Evolutionary conservation across 176 grass and related monocot species (phyloP).

Genomic region (Tillandsia fasciculata): DNA sequence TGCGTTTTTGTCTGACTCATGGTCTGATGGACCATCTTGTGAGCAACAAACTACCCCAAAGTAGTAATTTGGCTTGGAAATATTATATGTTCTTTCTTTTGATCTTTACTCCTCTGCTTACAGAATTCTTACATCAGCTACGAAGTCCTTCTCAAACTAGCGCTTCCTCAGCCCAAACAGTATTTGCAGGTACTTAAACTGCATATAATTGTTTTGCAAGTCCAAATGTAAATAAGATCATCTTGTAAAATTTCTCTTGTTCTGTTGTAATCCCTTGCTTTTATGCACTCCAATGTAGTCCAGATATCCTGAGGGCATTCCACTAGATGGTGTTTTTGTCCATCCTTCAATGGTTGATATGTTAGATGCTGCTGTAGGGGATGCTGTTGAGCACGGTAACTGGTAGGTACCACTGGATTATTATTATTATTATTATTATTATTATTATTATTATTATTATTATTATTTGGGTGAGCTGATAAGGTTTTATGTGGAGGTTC

Average conservation of each 20-base stretch:
- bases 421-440: too few species aligned
- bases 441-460: too few species aligned
- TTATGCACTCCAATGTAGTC: constrained; percentile 27
- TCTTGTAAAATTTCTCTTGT: not conserved
- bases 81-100: constrained; percentile 12
- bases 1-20: too few species aligned
- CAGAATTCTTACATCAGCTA: constrained; percentile 98
- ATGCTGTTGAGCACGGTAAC: constrained; percentile 68
- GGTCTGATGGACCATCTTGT: too few species aligned
- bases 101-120: constrained; percentile 20
- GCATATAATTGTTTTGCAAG: constrained; percentile 1
- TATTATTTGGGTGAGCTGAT: too few species aligned
- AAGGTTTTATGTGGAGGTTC: too few species aligned
- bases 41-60: too few species aligned
- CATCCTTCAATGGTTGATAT: constrained; percentile 85
- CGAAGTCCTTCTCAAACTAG: constrained; percentile 83
- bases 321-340: constrained; percentile 87
- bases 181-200: constrained; percentile 78
- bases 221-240: not conserved
- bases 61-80: not conserved
- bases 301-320: constrained; percentile 91
- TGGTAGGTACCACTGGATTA: constrained; percentile 45
- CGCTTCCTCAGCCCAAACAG: constrained; percentile 91
- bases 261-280: not conserved
- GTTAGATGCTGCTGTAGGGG: constrained; percentile 86